Percentiles rank a stretch among this genome's conserved stretches.
Conservation (phyloP, 192 early-diverging fungal species). For the Spizellomyces sp. region DNA sequence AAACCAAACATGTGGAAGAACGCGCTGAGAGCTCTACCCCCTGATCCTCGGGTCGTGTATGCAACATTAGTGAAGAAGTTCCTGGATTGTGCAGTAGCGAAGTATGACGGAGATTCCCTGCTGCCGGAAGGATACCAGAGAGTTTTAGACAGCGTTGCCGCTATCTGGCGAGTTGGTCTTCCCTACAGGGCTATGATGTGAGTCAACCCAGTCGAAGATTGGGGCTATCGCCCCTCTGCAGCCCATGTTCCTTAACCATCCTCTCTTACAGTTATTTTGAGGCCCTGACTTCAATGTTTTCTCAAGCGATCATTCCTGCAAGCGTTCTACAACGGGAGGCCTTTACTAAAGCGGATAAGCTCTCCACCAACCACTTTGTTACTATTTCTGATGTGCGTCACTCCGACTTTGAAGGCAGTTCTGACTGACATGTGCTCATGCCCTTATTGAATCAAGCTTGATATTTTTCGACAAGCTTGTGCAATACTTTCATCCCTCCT, state of each 20-base stretch:
- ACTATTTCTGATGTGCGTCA: no score
- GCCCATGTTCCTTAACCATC: neutral
- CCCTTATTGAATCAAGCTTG: slow-evolving; percentile 7
- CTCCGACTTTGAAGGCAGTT: no score
- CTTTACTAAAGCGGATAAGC: slow-evolving; percentile 6
- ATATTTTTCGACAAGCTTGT: slow-evolving; percentile 15
- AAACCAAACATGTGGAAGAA: neutral
- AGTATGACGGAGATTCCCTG: neutral
- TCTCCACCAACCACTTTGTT: neutral
- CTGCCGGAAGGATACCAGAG: neutral
- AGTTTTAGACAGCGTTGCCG: slow-evolving; percentile 19
- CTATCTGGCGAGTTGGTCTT: slow-evolving; percentile 29
- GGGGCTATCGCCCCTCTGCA: neutral
- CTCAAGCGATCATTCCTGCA: slow-evolving; percentile 19
- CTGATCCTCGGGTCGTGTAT: slow-evolving; percentile 20
- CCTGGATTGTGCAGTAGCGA: slow-evolving; percentile 1
- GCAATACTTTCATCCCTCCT: slow-evolving; percentile 7
- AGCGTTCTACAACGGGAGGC: slow-evolving; percentile 13
- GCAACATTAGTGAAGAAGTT: neutral
- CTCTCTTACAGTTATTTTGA: slow-evolving; percentile 26
- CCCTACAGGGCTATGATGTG: slow-evolving; percentile 28
- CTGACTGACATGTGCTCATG: neutral
- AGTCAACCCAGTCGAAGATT: neutral
- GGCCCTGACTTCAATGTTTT: slow-evolving; percentile 14
- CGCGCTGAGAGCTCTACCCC: slow-evolving; percentile 7